Conservation (phyloP, 371 early-diverging fungal genomes). For the Homolaphlyctis polyrhiza region DNA sequence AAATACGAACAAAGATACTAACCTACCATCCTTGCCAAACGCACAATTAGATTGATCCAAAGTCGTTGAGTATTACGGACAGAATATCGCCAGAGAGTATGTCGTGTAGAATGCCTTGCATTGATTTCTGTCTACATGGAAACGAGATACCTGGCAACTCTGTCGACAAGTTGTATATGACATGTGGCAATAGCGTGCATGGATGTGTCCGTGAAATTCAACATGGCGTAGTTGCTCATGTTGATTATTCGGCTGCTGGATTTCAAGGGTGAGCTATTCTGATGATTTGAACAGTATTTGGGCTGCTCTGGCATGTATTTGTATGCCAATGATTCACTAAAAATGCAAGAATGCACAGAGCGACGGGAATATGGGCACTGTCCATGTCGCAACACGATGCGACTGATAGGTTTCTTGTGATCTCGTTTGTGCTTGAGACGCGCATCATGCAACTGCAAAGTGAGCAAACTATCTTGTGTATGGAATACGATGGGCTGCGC, state of each 20-base stretch:
- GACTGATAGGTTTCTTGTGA: background rate
- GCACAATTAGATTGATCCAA: background rate
- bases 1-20: no score
- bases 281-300: no score
- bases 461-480: no score
- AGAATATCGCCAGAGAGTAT: no score
- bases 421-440: background rate
- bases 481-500: no score
- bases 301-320: background rate
- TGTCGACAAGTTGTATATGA: background rate
- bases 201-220: background rate
- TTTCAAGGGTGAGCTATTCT: background rate
- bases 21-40: no score
- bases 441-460: slow-evolving; percentile 1
- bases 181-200: background rate
- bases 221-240: background rate
- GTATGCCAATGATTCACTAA: background rate
- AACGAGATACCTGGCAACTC: background rate
- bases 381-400: background rate
- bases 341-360: background rate
- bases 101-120: background rate
- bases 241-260: background rate
- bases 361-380: background rate
- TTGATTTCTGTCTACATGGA: slow-evolving; percentile 4
- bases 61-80: background rate